Base-by-base conservation (phyloP, 345 rosid genomes). In the Populus nigra region DNA sequence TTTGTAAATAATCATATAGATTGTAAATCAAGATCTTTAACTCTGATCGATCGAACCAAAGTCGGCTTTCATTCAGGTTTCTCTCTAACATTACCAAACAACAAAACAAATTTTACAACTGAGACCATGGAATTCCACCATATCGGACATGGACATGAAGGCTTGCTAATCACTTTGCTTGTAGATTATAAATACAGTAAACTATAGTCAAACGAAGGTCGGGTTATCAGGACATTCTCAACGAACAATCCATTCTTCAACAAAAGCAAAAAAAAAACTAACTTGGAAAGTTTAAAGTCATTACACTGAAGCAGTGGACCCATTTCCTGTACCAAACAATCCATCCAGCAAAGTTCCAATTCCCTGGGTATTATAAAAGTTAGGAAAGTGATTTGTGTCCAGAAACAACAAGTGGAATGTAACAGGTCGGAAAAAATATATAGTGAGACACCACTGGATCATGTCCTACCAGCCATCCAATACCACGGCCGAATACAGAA, bases 401-500 rank as follows among this genome's bases (percentile, higher is more conserved):
- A 23, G 66, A 38, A 65, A 55, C 79, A 79, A 35, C 10, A 7
- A 23, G 27, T 20, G 45, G 41, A 59, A 61, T 25, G 20, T 5
- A 29, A 62, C 0, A 45, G 65, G 36, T 25, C n/a, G 15, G 20
- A 66, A 66, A 55, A 68, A 22, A 57, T 12, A 75, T 3, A 57
- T 4, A 38, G 27, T 9, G 11, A 4, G 49, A 35, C 31, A 17
- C 27, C 53, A 23, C 2, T 20, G 15, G 23, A 73, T 55, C 45
- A 33, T 15, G 38, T 41, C 8, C 43, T 69, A 82, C 82, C 82
- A 70, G 82, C 85, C 85, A 82, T 49, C 85, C 82, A 75, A 78
- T 71, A 39, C 85, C 82, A 41, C 85, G 82, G 73, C 85, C 78
- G 63, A 82, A 79, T 23, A 78, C 85, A 65, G 82, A 78, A 55